Evolutionary conservation across 495 filamentous ascomycete genomes (phyloP).

Genomic region (Hypoxylon perforatum): DNA sequence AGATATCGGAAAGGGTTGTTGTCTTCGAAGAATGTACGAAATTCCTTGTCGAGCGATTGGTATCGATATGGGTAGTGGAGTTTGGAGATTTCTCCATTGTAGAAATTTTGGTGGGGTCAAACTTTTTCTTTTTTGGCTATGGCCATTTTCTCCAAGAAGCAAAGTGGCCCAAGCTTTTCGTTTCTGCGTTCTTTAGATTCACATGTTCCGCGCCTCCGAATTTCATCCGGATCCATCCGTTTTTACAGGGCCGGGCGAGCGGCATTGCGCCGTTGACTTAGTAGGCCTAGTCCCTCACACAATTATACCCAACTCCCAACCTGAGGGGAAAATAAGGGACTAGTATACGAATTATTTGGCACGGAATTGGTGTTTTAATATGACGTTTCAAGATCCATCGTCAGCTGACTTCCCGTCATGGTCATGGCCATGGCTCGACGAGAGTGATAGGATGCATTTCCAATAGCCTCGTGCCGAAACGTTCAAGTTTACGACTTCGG

Average conservation of each 20-base stretch:
- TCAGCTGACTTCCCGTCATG: background rate
- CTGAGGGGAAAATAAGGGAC: background rate
- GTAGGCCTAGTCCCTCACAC: constrained; percentile 5
- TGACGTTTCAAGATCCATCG: background rate
- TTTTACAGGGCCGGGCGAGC: constrained; percentile 35
- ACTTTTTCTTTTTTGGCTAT: constrained; percentile 13
- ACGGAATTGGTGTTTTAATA: background rate
- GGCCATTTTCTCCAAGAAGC: background rate
- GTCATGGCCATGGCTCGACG: background rate
- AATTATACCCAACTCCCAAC: constrained; percentile 8
- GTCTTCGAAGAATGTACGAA: background rate
- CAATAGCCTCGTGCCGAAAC: constrained; percentile 31
- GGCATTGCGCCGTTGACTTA: constrained; percentile 22
- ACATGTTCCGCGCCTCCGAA: constrained; percentile 42
- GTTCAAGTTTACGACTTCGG: constrained; percentile 17
- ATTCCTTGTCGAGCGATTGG: background rate
- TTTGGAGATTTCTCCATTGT: constrained; percentile 28
- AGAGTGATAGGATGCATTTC: constrained; percentile 18
- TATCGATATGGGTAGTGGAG: constrained; percentile 25
- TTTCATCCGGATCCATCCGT: constrained; percentile 34
- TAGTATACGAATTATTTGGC: background rate
- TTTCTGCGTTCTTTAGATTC: constrained; percentile 21
- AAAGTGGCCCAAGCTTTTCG: constrained; percentile 23
- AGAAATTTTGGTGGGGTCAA: constrained; percentile 48
- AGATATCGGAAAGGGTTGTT: background rate